Conservation (phyloP, 495 filamentous ascomycete species). For the Penicillium bovifimosum region DNA sequence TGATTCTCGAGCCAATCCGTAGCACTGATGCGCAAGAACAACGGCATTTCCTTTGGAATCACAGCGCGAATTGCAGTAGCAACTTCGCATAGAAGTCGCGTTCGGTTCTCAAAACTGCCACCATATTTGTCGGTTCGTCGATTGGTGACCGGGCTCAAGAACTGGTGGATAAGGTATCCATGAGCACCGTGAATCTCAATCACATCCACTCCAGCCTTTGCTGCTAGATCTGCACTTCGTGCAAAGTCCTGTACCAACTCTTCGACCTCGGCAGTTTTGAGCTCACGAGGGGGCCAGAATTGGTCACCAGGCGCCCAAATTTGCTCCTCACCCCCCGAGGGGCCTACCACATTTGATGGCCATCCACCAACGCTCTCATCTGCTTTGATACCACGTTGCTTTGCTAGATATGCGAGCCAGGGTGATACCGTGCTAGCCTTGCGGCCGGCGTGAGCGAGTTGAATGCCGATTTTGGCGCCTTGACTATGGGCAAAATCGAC, state of each 20-base stretch:
- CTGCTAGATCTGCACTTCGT: slow-evolving; percentile 52
- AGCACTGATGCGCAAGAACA: slow-evolving; percentile 64
- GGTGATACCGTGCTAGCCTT: slow-evolving; percentile 63
- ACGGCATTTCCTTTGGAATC: slow-evolving; percentile 56
- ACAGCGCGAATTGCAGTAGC: slow-evolving; percentile 47
- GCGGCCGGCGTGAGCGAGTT: slow-evolving; percentile 69
- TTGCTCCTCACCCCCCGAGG: slow-evolving; percentile 46
- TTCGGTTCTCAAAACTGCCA: slow-evolving; percentile 52
- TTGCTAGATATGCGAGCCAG: slow-evolving; percentile 43
- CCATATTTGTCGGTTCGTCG: slow-evolving; percentile 58
- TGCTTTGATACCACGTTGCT: slow-evolving; percentile 36
- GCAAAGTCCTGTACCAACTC: slow-evolving; percentile 58
- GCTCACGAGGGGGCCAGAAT: slow-evolving; percentile 33
- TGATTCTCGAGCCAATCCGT: slow-evolving; percentile 67
- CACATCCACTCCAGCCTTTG: slow-evolving; percentile 63
- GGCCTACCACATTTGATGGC: slow-evolving; percentile 60
- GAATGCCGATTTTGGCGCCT: slow-evolving; percentile 62
- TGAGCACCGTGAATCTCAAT: slow-evolving; percentile 58
- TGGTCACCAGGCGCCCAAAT: slow-evolving; percentile 39
- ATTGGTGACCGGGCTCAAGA: slow-evolving; percentile 57
- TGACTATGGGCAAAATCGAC: slow-evolving; percentile 58
- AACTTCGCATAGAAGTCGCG: slow-evolving; percentile 51
- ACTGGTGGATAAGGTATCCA: slow-evolving; percentile 68
- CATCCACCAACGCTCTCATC: slow-evolving; percentile 56
- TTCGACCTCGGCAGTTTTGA: slow-evolving; percentile 53